Evolutionary conservation across 2,329 filamentous ascomycete species (phyloP).

Genomic region (Parascedosporium putredinis): DNA sequence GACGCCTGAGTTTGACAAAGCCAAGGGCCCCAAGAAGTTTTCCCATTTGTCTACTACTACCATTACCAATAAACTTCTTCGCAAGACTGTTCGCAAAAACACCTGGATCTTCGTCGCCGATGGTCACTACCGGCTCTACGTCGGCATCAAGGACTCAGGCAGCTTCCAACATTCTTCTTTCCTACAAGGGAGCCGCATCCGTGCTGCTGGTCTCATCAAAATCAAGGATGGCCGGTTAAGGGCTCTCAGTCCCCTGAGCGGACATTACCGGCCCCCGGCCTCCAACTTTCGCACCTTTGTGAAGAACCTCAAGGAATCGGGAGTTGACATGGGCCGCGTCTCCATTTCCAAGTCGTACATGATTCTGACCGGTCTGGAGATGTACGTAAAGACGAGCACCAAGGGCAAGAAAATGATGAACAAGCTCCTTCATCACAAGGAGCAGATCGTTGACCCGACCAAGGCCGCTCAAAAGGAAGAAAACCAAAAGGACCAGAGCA

Average conservation of each 20-base stretch:
- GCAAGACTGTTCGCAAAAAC: constrained; percentile 71
- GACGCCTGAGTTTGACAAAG: constrained; percentile 45
- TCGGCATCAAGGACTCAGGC: constrained; percentile 82
- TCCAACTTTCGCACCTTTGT: constrained; percentile 78
- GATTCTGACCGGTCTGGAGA: constrained; percentile 71
- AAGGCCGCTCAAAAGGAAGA: constrained; percentile 2
- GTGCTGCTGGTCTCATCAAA: constrained; percentile 74
- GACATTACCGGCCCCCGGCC: constrained; percentile 77
- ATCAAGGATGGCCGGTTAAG: constrained; percentile 72
- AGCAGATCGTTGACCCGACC: background rate
- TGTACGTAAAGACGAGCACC: constrained; percentile 59
- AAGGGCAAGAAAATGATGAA: constrained; percentile 49
- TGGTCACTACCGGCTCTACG: constrained; percentile 73
- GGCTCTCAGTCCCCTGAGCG: constrained; percentile 59
- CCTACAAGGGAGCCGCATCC: constrained; percentile 70
- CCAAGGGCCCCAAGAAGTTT: constrained; percentile 41
- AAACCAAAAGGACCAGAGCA: background rate
- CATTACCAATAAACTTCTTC: constrained; percentile 67
- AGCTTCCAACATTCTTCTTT: constrained; percentile 90
- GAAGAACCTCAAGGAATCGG: constrained; percentile 56
- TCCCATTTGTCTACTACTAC: constrained; percentile 60
- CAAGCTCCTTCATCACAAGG: background rate
- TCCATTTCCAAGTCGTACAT: constrained; percentile 75
- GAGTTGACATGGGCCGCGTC: constrained; percentile 69
- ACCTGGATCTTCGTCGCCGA: constrained; percentile 93